Base-by-base conservation (phyloP, 2,329 filamentous ascomycete species). In the Pseudodiploospora longispora region DNA sequence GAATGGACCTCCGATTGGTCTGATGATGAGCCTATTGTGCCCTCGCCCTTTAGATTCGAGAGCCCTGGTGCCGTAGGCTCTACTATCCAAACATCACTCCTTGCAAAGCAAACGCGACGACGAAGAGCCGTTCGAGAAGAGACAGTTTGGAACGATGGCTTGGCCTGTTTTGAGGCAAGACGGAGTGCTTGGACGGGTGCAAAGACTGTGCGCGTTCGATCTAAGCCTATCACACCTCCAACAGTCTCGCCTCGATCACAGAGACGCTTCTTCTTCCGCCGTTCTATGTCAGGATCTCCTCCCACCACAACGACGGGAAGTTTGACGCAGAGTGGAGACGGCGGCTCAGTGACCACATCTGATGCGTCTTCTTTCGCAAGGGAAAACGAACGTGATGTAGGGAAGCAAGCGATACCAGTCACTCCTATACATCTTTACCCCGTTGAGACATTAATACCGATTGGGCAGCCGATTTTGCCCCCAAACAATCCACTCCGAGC, bases 111-210 rank as follows among this genome's bases (percentile, higher is more conserved):
- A 48, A 70, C 78, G 32, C 75, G 72, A 49, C 71, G 77, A 36
- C 71, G 80, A 43, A 75, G 71, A 53, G 75, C 71, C 40, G 59
- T 78, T 40, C 74, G 78, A 49, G 78, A 80, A 44, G 83, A 87
- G 66, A 76, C 81, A 66, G 62, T 69, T 30, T 94, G 85, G 82
- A 97, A 96, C 56, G 72, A 83, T 33, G 91, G 91, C 0, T 62
- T 96, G 45, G 76, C 81, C n/a, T 85, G 84, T 60, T 97, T 87
- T 65, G 77, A 82, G 47, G 78, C 82, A 30, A 74, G 87, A 47
- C 76, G 90, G 40, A 81, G 95, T 65, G 82, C 80, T 6, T 97
- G 91, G 91, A 91, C 89, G 1, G 83, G 85, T 30, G 90, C 88
- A 30, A 76, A 76, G 50, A 74, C 70, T 8, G 76, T 75, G 32